A percentile compares a stretch with the other conserved stretches of the same genome.
phyloP scores from a whole-genome alignment of 441 rosid genomes.

The Geranium incanum region DNA sequence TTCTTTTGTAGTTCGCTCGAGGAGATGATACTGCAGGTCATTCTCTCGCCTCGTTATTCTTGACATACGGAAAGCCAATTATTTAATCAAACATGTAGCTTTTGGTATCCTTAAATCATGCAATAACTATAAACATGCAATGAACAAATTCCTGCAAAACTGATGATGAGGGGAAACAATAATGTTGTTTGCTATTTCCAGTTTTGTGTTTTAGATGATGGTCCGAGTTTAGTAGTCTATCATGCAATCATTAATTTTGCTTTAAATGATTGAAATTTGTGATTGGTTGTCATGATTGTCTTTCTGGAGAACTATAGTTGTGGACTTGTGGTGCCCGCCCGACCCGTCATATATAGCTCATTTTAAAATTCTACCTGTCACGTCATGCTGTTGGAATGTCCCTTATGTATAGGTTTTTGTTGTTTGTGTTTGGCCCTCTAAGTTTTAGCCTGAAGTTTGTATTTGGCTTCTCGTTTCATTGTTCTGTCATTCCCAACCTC shows the following conservation, averaged over 20 bases:
- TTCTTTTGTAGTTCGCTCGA: conserved; percentile 59
- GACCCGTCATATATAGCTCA: no score
- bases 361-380: not conserved
- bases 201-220: not conserved
- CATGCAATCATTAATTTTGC: not conserved
- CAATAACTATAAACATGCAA: not conserved
- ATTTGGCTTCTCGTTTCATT: not conserved
- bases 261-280: not conserved
- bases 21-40: conserved; percentile 84
- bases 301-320: not conserved
- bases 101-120: not conserved
- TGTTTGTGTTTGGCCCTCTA: not conserved
- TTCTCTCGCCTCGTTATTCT: conserved; percentile 8
- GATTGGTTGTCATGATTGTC: not conserved
- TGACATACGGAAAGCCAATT: not conserved
- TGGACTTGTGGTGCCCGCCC: no score
- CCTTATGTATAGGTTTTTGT: not conserved
- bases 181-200: not conserved
- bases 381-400: not conserved
- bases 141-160: no score
- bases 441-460: not conserved
- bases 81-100: conserved; percentile 2
- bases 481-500: not conserved
- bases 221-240: not conserved
- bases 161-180: not conserved